A percentile compares a stretch with the other conserved stretches of the same genome.
Conservation (phyloP, 495 filamentous ascomycete genomes). For the Usnea hakonensis region DNA sequence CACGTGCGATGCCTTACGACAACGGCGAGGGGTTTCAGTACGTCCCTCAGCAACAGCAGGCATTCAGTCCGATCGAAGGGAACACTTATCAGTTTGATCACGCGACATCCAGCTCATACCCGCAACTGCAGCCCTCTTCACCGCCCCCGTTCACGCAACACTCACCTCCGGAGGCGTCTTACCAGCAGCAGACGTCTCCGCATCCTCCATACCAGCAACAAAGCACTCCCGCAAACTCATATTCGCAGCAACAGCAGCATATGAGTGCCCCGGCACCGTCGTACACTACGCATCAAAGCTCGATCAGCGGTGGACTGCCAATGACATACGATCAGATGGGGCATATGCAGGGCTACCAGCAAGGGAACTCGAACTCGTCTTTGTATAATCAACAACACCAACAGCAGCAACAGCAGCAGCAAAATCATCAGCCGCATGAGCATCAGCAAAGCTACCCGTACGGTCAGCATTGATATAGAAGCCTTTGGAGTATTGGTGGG, state of each 20-base stretch:
- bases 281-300: constrained; percentile 3
- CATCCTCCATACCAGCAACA: constrained; percentile 3
- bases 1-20: constrained; percentile 12
- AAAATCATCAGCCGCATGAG: constrained; percentile 8
- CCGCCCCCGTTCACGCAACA: neutral
- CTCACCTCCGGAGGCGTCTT: neutral
- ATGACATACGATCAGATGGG: constrained; percentile 8
- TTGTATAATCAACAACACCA: constrained; percentile 7
- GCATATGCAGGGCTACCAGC: neutral
- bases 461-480: constrained; percentile 7
- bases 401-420: constrained; percentile 8
- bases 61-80: constrained; percentile 10
- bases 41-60: constrained; percentile 17
- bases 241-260: constrained; percentile 8
- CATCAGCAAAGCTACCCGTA: constrained; percentile 4
- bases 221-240: neutral
- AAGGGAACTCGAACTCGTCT: neutral
- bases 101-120: constrained; percentile 1
- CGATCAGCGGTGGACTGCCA: constrained; percentile 9
- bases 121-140: constrained; percentile 12
- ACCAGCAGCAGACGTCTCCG: neutral
- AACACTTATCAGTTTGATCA: constrained; percentile 8
- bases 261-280: constrained; percentile 3
- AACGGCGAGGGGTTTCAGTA: constrained; percentile 15
- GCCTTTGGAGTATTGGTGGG: neutral